Evolutionary conservation across 2,329 filamentous ascomycete genomes (phyloP), one percentile per base, ranked within the genome.

Genomic region (Talaromyces sp.): DNA sequence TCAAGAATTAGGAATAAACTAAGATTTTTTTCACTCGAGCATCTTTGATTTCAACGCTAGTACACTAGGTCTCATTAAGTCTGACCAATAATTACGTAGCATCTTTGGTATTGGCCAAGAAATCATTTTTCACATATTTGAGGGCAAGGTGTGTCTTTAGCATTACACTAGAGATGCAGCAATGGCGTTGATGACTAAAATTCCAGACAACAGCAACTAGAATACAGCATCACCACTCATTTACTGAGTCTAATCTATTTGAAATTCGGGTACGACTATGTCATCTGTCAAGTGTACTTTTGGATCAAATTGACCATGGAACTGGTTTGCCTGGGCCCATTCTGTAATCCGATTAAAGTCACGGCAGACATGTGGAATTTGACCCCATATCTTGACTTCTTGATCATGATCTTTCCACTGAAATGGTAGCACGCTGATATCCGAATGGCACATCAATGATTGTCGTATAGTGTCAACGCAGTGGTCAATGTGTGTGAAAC

Each of bases 391-490:
- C n/a, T 33, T n/a, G 2, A 33, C 19, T 19, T 45, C 27, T 33
- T 62, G 35, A n/a, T 62, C 49, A 10, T 22, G 15, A 17, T 41
- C 35, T 17, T 31, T 49, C 61, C 61, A 62, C 25, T 25, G 15
- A 27, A 27, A 62, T 10, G 45, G 49, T 41, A 52, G 27, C 17
- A 41, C 27, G 11, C 43, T 62, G 61, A 62, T 52, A 39, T 62
- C 61, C 10, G 27, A 39, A 56, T 43, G 27, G 31, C 61, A 62
- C 49, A 54, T 52, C 4, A 62, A 35, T 27, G 43, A 54, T 39
- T 62, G 61, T 41, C 61, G 25, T 33, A 62, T 62, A 25, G 43
- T 47, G 19, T 47, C 43, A 47, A 47, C 43, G 19, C 45, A 25
- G 45, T 49, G 45, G 25, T 49, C 45, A 25, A 49, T 49, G 25